These are phyloP conservation scores for Pseudogymnoascus sp. DNA, from an alignment of 2,329 filamentous ascomycete genomes.

Conservation along the genomic window DNA sequence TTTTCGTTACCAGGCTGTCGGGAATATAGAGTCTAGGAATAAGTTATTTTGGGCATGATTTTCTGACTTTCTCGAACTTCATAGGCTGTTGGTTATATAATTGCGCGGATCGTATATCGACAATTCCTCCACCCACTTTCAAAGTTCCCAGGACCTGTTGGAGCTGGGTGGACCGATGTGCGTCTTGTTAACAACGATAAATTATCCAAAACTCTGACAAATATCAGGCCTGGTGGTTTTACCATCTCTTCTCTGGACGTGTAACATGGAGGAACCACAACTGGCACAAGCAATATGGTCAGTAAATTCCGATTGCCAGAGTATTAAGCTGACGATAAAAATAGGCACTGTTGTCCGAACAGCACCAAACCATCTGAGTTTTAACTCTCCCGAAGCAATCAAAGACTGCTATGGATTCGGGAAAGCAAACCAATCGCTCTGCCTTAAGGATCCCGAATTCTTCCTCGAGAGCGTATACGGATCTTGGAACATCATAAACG, in stretches of 20 bases:
- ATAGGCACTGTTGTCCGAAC: constrained; percentile 24
- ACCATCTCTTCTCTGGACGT: not conserved
- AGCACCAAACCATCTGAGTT: constrained; percentile 21
- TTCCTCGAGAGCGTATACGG: constrained; percentile 19
- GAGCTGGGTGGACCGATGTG: constrained; percentile 21
- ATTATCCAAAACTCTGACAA: constrained; percentile 28
- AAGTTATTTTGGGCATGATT: not conserved
- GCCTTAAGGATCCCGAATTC: constrained; percentile 18
- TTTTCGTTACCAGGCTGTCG: not conserved
- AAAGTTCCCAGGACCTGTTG: constrained; percentile 26
- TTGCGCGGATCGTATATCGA: constrained; percentile 6
- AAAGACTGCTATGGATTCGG: constrained; percentile 53
- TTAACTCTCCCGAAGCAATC: constrained; percentile 46
- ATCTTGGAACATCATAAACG: constrained; percentile 20
- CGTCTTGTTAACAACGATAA: constrained; percentile 19
- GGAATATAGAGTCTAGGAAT: not conserved
- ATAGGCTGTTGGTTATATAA: not conserved
- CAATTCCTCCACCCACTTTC: constrained; percentile 22
- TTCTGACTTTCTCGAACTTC: not conserved
- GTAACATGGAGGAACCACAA: constrained; percentile 7
- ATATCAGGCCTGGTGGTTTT: constrained; percentile 23
- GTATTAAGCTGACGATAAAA: not conserved
- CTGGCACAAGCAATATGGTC: constrained; percentile 3
- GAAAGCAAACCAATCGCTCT: constrained; percentile 24
- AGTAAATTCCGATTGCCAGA: not conserved